Evolutionary conservation across 2,329 filamentous ascomycete species (phyloP), one percentile per base, ranked within the genome.

Genomic region (Aspergillus pseudoviridinutans): DNA sequence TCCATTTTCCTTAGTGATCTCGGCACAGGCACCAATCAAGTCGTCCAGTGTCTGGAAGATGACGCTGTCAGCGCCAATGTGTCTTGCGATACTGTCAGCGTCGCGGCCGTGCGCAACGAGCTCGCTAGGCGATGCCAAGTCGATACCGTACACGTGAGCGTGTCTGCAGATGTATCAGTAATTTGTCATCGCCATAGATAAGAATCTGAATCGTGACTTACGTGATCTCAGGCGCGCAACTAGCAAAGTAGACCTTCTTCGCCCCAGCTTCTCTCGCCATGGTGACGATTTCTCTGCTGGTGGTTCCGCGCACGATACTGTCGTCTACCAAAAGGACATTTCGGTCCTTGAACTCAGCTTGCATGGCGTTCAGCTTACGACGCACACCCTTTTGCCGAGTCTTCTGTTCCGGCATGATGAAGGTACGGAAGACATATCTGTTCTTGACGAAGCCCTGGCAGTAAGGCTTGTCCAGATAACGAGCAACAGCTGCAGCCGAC

Each of bases 211-310:
- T 20, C 3, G 10, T 22, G 22, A 67, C 75, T 64, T 69, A 78
- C 70, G 85, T 91, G 72, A 95, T 91, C 9, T 87, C 87, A 1
- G 92, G 92, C 6, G 89, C 85, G 73, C 91, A 96, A 52, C 86
- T 90, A 53, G 88, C 88, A 67, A 97, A 90, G 67, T 92, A 88
- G 53, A 96, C 89, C 71, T 89, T 90, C 65, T 83, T 86, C 1
- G 92, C 92, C 24, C 89, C 90, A 10, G 89, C 87, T 76, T 96
- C 92, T 52, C 88, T 83, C 12, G 90, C 91, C 92, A 96, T 96
- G 57, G 79, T 82, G 29, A 92, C 87, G 61, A 92, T 92, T 71
- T 92, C 89, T 50, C 87, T 80, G 59, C 85, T 88, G 1, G 91
- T 96, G 0, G 90, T 95, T 51, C 92, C 92, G 41, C 92, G 85